Base-by-base conservation (phyloP, 768 basidiomycete genomes). In the Naganishia kalamii region DNA sequence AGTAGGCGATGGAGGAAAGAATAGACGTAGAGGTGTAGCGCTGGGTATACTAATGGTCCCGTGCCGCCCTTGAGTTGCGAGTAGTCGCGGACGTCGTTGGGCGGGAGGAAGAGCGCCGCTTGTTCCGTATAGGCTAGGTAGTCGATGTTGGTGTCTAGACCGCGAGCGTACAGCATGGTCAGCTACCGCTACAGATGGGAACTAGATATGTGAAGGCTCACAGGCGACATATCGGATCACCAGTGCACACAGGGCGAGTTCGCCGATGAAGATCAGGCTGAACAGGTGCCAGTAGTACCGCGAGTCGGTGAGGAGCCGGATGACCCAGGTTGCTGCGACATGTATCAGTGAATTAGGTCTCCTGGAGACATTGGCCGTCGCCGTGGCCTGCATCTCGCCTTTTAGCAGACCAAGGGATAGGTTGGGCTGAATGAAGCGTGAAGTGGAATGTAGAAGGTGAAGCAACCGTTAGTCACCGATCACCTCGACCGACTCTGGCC, bases 61-160 rank as follows among this genome's bases (percentile, higher is more conserved):
- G 92, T 96, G 1, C 92, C 92, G 0, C 96, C 96, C 63, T 84
- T 81, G 54, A 99, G 87, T 65, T 81, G 77, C 13, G 84, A 82
- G 74, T 99, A 99, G 72, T 92, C 84, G 50, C 87, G 82, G 75
- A 93, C 87, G 35, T 92, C 92, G 62, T 85, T 83, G 0, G 64
- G 52, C 6, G 63, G 29, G 50, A 89, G 71, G 79, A 89, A 92
- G 44, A 88, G 75, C 63, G 87, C 83, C 0, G 89, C 83, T 60
- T 98, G 96, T 60, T 87, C 80, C 86, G 97, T 91, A 75, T 99
- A 99, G 0, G 96, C 97, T 72, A 87, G 84, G 86, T 90, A 98
- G 79, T 99, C 96, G 71, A 99, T 99, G 79, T 99, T 93, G 12
- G 96, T 98, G 80, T 93, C 94, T 97, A 48, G 8, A 25, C 17